Base-by-base conservation (phyloP, 139 green algal species). In the Microglena sp. region DNA sequence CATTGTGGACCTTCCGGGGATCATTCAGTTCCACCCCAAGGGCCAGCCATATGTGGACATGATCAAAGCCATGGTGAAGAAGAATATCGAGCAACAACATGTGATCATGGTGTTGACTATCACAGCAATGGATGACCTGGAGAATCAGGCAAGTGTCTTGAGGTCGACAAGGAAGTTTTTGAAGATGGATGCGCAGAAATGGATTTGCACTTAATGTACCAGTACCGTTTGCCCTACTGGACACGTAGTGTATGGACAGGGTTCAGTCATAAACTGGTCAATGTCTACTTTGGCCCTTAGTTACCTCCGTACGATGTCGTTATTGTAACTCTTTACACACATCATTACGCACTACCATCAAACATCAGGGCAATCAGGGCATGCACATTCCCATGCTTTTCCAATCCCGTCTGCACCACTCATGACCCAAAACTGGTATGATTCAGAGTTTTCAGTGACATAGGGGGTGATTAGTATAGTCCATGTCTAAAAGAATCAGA, bases 1-100 rank as follows among this genome's bases (percentile, higher is more conserved):
- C n/a, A 44, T 76, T 30, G 33, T 75, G 6, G 69, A 75, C 62
- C 55, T 75, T 32, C 69, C 69, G 5, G 69, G 69, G 33, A 75
- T 75, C 69, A 75, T 75, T 45, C 69, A 75, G 24, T 6, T 7
- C 18, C 34, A 11, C 35, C 2, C 6, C 18, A 8, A 6, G 3
- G 5, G 2, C 5, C 21, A 30, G 44, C 61, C 58, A 57, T 35
- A 31, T 44, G 2, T 71, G 0, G 44, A 33, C 0, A 0, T 67
- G 62, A 40, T 75, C 5, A 35, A 57, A 33, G 50, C 4, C 3
- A 35, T 75, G 62, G 54, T 46, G n/a, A 21, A 26, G 4, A 7
- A 57, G 1, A 32, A 46, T 53, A 22, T 61, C n/a, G 22, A n/a
- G 5, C 62, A 29, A 22, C 26, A 62, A 3, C 8, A 55, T 57